phyloP scores from a whole-genome alignment of 176 grass and related monocot species.

The Calamus simplicifolius region DNA sequence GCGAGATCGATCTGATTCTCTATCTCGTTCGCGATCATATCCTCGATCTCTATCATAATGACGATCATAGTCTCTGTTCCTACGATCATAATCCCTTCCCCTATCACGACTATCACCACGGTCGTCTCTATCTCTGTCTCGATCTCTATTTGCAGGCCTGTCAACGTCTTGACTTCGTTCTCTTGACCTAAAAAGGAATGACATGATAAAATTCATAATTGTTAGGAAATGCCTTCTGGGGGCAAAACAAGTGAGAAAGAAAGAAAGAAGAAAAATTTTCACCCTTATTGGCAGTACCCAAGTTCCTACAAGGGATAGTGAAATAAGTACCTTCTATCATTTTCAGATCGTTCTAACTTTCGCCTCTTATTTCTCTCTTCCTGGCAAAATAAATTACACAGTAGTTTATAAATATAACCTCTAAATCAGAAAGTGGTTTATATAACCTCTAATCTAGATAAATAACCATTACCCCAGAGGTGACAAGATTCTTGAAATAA shows the following conservation, averaged over 20 bases:
- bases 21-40: constrained; percentile 44
- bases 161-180: constrained; percentile 61
- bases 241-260: not conserved
- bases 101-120: constrained; percentile 44
- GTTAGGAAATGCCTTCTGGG: too few species aligned
- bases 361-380: constrained; percentile 78
- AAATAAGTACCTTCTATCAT: constrained; percentile 47
- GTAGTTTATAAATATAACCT: constrained; percentile 7
- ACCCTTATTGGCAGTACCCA: not conserved
- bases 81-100: constrained; percentile 62
- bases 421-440: not conserved
- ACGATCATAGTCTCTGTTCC: constrained; percentile 53
- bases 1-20: constrained; percentile 52
- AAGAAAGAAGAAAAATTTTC: not conserved
- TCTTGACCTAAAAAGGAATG: constrained; percentile 36
- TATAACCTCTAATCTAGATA: not conserved
- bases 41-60: constrained; percentile 56
- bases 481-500: too few species aligned
- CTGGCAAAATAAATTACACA: constrained; percentile 26
- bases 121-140: constrained; percentile 38
- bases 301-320: not conserved
- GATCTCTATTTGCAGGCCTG: constrained; percentile 61
- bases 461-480: too few species aligned
- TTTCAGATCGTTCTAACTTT: constrained; percentile 47
- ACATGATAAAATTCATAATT: not conserved